A percentile compares a stretch with the other conserved stretches of the same genome.
Conservation (phyloP, 164 flowering plant genomes). For the Amborella trichopoda region DNA sequence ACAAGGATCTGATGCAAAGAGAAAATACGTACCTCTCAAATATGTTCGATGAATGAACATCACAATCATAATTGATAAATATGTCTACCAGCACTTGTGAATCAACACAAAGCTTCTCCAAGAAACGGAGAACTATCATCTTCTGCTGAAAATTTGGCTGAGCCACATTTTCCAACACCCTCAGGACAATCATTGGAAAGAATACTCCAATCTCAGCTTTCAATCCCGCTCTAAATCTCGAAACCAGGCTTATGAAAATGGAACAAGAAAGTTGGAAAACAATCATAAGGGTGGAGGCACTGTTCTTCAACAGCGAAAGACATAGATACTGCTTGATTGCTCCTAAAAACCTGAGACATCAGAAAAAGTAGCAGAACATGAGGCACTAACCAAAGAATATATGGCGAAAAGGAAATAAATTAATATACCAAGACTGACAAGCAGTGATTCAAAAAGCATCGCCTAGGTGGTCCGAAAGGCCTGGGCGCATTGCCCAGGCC, state of each 20-base stretch:
- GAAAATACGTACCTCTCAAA: slow-evolving; percentile 71
- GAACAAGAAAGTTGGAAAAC: slow-evolving; percentile 99
- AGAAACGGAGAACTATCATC: slow-evolving; percentile 89
- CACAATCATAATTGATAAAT: slow-evolving; percentile 91
- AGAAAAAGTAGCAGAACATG: too few relatives aligned
- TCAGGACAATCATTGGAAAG: slow-evolving; percentile 97
- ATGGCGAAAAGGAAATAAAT: too few relatives aligned
- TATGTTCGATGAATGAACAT: slow-evolving; percentile 91
- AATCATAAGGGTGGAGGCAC: slow-evolving; percentile 92
- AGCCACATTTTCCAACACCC: slow-evolving; percentile 93
- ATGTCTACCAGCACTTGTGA: slow-evolving; percentile 92
- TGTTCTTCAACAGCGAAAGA: slow-evolving; percentile 90
- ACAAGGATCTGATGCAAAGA: neutral
- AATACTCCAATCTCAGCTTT: slow-evolving; percentile 99
- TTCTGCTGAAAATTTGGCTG: slow-evolving; percentile 99
- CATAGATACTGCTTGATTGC: slow-evolving; percentile 97
- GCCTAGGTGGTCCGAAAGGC: too few relatives aligned
- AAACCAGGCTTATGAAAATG: slow-evolving; percentile 86
- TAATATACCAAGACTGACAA: too few relatives aligned
- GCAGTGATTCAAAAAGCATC: too few relatives aligned
- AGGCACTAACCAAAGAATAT: too few relatives aligned
- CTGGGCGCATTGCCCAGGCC: too few relatives aligned
- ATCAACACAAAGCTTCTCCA: slow-evolving; percentile 83
- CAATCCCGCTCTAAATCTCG: slow-evolving; percentile 95
- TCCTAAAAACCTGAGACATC: slow-evolving; percentile 76